A percentile compares a stretch with the other conserved stretches of the same genome.
Evolutionary conservation across 768 basidiomycete genomes (phyloP).

Genomic region (Boletus sp.): DNA sequence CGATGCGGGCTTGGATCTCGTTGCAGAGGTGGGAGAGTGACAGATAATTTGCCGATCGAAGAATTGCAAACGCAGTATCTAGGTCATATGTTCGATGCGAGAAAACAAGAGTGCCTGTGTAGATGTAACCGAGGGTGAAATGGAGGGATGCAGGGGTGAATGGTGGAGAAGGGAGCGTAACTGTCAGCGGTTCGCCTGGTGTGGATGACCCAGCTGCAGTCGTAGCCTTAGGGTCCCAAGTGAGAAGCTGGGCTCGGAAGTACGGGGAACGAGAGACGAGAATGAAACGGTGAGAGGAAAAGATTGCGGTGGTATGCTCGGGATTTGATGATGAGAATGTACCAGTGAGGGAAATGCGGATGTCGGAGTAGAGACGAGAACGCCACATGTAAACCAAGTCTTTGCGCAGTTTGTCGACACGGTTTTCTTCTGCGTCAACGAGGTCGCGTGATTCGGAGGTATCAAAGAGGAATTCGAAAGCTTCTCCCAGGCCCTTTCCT

Average conservation of each 20-base stretch:
- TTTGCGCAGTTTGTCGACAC: constrained; percentile 84
- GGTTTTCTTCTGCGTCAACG: constrained; percentile 49
- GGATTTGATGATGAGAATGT: constrained; percentile 62
- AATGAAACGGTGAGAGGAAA: constrained; percentile 91
- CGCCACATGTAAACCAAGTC: constrained; percentile 98
- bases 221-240: constrained; percentile 50
- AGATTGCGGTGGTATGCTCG: constrained; percentile 75
- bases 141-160: constrained; percentile 94
- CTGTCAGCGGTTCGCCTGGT: constrained; percentile 48
- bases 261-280: constrained; percentile 87
- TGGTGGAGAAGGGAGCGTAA: constrained; percentile 84
- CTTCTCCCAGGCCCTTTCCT: constrained; percentile 82
- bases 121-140: constrained; percentile 92
- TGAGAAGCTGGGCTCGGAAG: constrained; percentile 77
- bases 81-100: constrained; percentile 93
- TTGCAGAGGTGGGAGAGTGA: constrained; percentile 66
- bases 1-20: constrained; percentile 81
- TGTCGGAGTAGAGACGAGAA: constrained; percentile 89
- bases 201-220: constrained; percentile 24
- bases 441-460: constrained; percentile 41
- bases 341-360: constrained; percentile 75
- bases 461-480: constrained; percentile 87
- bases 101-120: constrained; percentile 91
- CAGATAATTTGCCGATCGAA: constrained; percentile 81
- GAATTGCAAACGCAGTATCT: constrained; percentile 85